These are phyloP conservation scores for Patellifolia procumbens DNA, from an alignment of 179 eudicot genomes.

Conservation along the genomic window DNA sequence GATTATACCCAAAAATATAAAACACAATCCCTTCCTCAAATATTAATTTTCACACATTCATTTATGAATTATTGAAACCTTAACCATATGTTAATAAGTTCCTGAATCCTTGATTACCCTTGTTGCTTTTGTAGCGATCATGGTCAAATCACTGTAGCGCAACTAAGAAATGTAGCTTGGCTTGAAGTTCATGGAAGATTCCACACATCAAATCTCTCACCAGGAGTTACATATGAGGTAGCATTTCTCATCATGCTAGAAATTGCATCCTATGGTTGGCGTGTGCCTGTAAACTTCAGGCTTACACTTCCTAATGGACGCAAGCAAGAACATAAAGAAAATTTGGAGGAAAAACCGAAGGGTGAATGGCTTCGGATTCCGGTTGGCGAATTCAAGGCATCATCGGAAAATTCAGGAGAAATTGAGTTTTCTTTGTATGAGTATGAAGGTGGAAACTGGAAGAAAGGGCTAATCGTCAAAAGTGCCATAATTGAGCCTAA, in stretches of 20 bases:
- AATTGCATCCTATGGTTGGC: slow-evolving; percentile 58
- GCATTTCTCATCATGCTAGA: slow-evolving; percentile 51
- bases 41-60: no score
- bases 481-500: slow-evolving; percentile 54
- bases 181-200: slow-evolving; percentile 66
- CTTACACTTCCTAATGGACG: slow-evolving; percentile 59
- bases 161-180: slow-evolving; percentile 65
- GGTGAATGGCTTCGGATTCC: slow-evolving; percentile 62
- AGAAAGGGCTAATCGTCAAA: slow-evolving; percentile 61
- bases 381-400: slow-evolving; percentile 47
- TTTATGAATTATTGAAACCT: no score
- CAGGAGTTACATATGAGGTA: slow-evolving; percentile 50
- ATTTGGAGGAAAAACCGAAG: slow-evolving; percentile 49
- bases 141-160: slow-evolving; percentile 45
- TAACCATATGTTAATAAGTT: no score
- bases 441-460: slow-evolving; percentile 61
- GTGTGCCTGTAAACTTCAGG: slow-evolving; percentile 58
- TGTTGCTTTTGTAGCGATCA: slow-evolving; percentile 37
- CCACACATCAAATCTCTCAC: slow-evolving; percentile 44
- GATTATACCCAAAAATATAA: no score
- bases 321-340: slow-evolving; percentile 52
- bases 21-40: no score
- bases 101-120: not conserved
- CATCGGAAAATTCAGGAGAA: slow-evolving; percentile 39
- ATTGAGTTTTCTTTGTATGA: slow-evolving; percentile 64